Base-by-base conservation (phyloP, 768 basidiomycete genomes). In the Trametes punicea region DNA sequence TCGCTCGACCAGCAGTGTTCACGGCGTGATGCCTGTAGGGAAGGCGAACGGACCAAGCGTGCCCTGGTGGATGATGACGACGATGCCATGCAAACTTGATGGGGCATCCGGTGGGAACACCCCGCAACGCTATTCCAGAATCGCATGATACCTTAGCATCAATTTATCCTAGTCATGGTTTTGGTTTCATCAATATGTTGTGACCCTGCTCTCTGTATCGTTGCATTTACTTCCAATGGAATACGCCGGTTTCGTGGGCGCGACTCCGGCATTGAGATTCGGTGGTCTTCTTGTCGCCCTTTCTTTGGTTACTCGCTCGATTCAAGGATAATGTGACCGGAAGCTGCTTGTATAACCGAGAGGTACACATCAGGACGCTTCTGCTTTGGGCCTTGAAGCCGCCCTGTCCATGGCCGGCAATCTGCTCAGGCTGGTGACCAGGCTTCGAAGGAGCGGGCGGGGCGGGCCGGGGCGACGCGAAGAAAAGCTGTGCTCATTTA, bases 21-120 rank as follows among this genome's bases (percentile, higher is more conserved):
- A 48, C 39, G 33, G 15, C 25, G 15, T 46, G 29, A 15, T 11
- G 23, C 18, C 4, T 18, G 56, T 56, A 76, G 76, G 55, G 65
- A 68, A 55, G 75, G 75, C 26, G 80, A 77, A 47, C 71, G 77
- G 44, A 55, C 48, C 16, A 81, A 81, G 56, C 71, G 79, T 8
- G 63, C 62, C 11, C 63, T 76, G 5, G 69, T 78, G 15, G 72
- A 67, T 20, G 63, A 67, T 6, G 70, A 59, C 16, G 53, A 69
- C 6, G 70, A 71, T 53, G 69, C 66, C 20, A 71, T 72, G 70
- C 57, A 65, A 38, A 52, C 62, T 39, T 68, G 55, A 58, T 25
- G 13, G 13, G 15, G n/a, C 34, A 21, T 13, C 29, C 33, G 13
- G 5, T 41, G 3, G 6, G n/a, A n/a, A 16, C 15, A 21, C 26